These are phyloP conservation scores for Dryas octopetala DNA, from an alignment of 306 rosid species.

Conservation along the genomic window DNA sequence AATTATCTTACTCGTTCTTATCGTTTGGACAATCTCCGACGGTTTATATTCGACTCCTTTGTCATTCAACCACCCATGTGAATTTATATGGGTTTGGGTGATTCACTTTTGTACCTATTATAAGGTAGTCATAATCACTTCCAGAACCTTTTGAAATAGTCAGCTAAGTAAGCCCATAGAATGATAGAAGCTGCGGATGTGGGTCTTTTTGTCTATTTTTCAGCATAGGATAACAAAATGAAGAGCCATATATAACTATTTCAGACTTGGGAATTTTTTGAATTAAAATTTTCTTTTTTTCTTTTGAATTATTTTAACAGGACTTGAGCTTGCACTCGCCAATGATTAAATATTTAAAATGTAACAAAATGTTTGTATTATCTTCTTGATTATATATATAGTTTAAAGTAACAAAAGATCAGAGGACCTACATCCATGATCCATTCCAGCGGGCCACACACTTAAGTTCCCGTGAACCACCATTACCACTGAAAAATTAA, in stretches of 20 bases:
- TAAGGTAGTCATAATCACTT: too few relatives aligned
- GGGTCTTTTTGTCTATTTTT: too few relatives aligned
- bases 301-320: not conserved
- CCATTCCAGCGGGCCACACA: conserved; percentile 19
- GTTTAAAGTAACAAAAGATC: not conserved
- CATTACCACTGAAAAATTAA: conserved; percentile 12
- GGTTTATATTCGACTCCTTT: too few relatives aligned
- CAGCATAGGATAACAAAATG: not conserved
- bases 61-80: too few relatives aligned
- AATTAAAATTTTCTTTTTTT: not conserved
- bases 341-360: not conserved
- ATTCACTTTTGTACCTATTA: too few relatives aligned
- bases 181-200: not conserved
- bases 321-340: not conserved
- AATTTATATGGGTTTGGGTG: too few relatives aligned
- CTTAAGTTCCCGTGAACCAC: conserved; percentile 26
- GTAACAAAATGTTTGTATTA: not conserved
- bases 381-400: not conserved
- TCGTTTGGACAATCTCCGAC: too few relatives aligned
- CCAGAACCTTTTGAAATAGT: too few relatives aligned
- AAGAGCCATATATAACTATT: not conserved
- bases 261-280: not conserved
- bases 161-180: not conserved
- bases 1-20: too few relatives aligned
- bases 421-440: conserved; percentile 15